Evolutionary conservation across 345 rosid genomes (phyloP).

Genomic region (Psidium friedrichsthalianum): DNA sequence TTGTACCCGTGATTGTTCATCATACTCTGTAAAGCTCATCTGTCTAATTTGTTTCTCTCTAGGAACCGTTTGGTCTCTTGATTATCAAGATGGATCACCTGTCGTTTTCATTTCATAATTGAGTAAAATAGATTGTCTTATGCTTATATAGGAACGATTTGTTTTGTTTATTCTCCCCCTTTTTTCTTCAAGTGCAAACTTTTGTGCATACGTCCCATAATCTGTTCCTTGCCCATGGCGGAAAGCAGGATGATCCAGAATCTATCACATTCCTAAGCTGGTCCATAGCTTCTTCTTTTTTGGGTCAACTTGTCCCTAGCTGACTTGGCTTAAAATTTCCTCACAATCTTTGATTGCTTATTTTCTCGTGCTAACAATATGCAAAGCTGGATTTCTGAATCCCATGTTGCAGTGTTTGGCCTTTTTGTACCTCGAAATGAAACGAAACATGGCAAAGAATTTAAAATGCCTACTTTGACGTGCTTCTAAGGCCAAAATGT

Average conservation of each 20-base stretch:
- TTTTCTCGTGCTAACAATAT: background rate
- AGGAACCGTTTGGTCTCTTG: background rate
- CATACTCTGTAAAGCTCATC: background rate
- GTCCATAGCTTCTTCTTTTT: background rate
- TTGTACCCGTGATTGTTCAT: background rate
- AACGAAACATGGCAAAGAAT: background rate
- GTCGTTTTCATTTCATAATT: background rate
- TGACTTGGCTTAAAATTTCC: background rate
- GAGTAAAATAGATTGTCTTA: background rate
- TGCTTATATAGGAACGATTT: background rate
- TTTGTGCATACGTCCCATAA: background rate
- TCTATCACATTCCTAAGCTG: background rate
- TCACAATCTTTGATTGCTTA: background rate
- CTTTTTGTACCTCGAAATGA: background rate
- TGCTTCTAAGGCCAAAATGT: background rate
- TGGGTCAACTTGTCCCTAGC: background rate
- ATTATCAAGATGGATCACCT: background rate
- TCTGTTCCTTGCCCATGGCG: background rate
- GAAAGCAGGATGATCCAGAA: background rate
- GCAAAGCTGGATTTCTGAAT: background rate
- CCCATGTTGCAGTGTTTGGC: background rate
- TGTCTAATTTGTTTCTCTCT: background rate
- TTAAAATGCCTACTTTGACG: background rate
- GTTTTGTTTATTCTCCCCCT: background rate
- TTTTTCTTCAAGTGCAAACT: background rate